Base-by-base conservation (phyloP, 257 asterid species). In the Nyctanthes arbortristis region DNA sequence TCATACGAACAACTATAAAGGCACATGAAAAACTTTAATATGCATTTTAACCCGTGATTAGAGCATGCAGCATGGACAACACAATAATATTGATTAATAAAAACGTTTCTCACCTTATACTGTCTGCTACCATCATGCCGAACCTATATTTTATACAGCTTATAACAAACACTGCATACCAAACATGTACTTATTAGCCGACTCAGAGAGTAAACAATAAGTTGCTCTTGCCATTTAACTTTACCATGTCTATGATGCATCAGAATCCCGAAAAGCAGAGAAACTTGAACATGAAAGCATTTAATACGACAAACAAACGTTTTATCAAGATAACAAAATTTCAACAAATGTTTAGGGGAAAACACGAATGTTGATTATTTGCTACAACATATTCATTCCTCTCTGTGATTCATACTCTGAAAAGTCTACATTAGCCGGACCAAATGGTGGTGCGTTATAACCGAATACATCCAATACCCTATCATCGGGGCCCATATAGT, bases 341-440 rank as follows among this genome's bases (percentile, higher is more conserved):
- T 20, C 59, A 7, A 52, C 30, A 52, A 52, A 22, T 24, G 59
- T 22, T 24, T 6, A 52, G 30, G 14, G n/a, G 64, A 58, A 18
- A 32, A 63, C 4, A 67, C 20, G 28, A 72, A 73, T 34, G 49
- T 68, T 56, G 16, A 58, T 24, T 52, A 63, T 54, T 63, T 24
- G 78, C 83, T 84, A 83, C 81, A 80, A 77, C 86, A 75, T 83
- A 75, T 82, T 85, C 85, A 85, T 80, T 61, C 88, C 82, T 77
- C 96, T 76, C 9, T 86, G 89, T 59, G 92, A 65, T 54, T 84
- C 93, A 65, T 71, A 86, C 32, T 87, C 93, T 30, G 79, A 35
- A 74, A 75, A 82, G 4, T 89, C 96, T 4, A 87, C 85, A 58
- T 63, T 58, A 65, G 67, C 20, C 65, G 84, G 88, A 60, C 81